These are phyloP conservation scores for Trichoderma afroharzianum DNA, from an alignment of 2,329 filamentous ascomycete genomes.

Conservation along the genomic window DNA sequence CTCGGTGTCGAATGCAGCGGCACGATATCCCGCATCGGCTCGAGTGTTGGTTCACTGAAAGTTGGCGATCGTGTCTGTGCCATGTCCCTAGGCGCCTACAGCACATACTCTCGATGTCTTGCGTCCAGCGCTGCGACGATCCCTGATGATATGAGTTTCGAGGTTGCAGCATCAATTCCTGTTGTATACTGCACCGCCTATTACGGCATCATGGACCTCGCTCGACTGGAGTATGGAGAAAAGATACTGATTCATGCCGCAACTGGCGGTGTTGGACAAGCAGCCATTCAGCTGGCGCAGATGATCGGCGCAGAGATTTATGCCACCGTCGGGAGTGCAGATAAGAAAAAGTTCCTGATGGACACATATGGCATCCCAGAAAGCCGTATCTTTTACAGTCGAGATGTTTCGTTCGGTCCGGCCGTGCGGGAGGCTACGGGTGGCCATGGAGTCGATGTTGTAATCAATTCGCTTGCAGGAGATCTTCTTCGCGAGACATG, in stretches of 20 bases:
- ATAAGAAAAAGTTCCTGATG: slow-evolving; percentile 36
- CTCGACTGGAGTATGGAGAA: slow-evolving; percentile 36
- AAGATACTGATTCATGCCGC: slow-evolving; percentile 40
- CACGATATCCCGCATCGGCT: slow-evolving; percentile 49
- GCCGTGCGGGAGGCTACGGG: slow-evolving; percentile 25
- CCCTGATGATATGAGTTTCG: slow-evolving; percentile 35
- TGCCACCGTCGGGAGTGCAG: slow-evolving; percentile 38
- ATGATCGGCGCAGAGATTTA: slow-evolving; percentile 40
- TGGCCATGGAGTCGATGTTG: slow-evolving; percentile 63
- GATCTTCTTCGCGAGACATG: slow-evolving; percentile 41
- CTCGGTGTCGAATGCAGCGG: slow-evolving; percentile 41
- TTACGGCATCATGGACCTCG: slow-evolving; percentile 38
- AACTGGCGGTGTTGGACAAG: slow-evolving; percentile 38
- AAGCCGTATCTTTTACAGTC: slow-evolving; percentile 29
- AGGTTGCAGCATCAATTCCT: slow-evolving; percentile 38
- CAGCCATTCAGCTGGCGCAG: slow-evolving; percentile 37
- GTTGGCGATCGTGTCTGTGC: slow-evolving; percentile 71
- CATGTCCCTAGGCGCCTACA: slow-evolving; percentile 33
- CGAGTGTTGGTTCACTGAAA: slow-evolving; percentile 56
- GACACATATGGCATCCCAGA: slow-evolving; percentile 36
- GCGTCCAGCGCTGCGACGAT: slow-evolving; percentile 36
- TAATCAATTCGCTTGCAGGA: slow-evolving; percentile 52
- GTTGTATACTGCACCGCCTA: slow-evolving; percentile 41
- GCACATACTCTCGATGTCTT: slow-evolving; percentile 32
- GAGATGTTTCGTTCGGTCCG: slow-evolving; percentile 25